phyloP scores from a whole-genome alignment of 139 green algal species.

The Spirogloea muscicola region DNA sequence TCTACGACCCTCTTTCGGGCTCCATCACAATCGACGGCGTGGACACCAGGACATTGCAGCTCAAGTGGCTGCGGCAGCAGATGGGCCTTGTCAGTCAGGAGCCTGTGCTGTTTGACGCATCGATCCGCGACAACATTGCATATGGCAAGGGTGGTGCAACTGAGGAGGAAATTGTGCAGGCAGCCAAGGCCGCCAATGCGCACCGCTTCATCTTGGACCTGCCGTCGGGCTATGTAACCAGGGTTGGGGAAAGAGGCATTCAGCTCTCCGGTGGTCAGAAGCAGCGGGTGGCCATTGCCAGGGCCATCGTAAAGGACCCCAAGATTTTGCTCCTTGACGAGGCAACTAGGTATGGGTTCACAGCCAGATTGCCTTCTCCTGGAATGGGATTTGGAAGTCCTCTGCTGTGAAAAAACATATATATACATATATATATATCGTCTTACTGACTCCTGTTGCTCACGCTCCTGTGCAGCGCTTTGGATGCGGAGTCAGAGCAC shows the following conservation, averaged over 20 bases:
- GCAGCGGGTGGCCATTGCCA: slow-evolving; percentile 90
- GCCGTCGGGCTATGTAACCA: slow-evolving; percentile 72
- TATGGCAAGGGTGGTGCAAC: slow-evolving; percentile 22
- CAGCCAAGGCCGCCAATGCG: slow-evolving; percentile 70
- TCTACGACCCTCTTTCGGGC: slow-evolving; percentile 63
- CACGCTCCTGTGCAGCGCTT: slow-evolving; percentile 21
- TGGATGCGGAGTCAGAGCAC: slow-evolving; percentile 40
- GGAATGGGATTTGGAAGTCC: too few relatives aligned
- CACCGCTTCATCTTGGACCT: slow-evolving; percentile 67
- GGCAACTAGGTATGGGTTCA: too few relatives aligned
- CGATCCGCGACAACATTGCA: slow-evolving; percentile 54
- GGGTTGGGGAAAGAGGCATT: slow-evolving; percentile 76
- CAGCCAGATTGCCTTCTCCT: too few relatives aligned
- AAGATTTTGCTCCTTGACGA: slow-evolving; percentile 78
- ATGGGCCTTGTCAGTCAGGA: slow-evolving; percentile 73
- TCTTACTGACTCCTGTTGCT: too few relatives aligned
- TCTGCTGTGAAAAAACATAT: too few relatives aligned
- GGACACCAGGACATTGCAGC: slow-evolving; percentile 70
- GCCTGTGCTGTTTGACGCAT: slow-evolving; percentile 67
- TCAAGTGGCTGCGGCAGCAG: slow-evolving; percentile 70
- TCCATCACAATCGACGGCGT: slow-evolving; percentile 71
- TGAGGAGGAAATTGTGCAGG: slow-evolving; percentile 63
- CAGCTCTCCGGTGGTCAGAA: slow-evolving; percentile 79
- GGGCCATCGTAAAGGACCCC: slow-evolving; percentile 76
- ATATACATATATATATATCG: slow-evolving; percentile 25